Base-by-base conservation (phyloP, 2,329 filamentous ascomycete species). In the Cladosporium sp. region DNA sequence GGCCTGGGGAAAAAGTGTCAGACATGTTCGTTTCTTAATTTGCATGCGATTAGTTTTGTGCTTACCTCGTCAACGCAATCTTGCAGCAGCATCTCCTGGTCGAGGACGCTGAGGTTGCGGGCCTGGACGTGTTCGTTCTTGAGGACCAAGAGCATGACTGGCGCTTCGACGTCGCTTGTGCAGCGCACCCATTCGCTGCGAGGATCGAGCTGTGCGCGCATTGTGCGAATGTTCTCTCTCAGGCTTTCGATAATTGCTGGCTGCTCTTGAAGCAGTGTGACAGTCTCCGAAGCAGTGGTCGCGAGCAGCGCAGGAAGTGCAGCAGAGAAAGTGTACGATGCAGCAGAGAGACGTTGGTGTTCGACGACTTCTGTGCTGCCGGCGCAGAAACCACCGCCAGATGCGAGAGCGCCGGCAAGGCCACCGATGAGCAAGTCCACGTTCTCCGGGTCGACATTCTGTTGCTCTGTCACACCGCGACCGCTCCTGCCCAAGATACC, bases 401-500 rank as follows among this genome's bases (percentile, higher is more conserved):
- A 91, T 69, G 93, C 94, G 36, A 99, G 81, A 15, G 92, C 89
- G 2, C 94, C 93, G 12, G 93, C 87, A 45, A 99, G 84, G 35
- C 91, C 96, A 42, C 95, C 94, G 53, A 97, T 84, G 64, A 99
- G 93, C 91, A 99, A 97, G 77, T 99, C 94, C 50, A 99, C 87
- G 70, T 96, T 89, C 9, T 88, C 85, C 0, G 93, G 86, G 71
- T 97, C 94, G 17, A 99, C 93, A 66, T 97, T 96, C 70, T 97
- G 94, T 5, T 93, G 90, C 77, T 99, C 95, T 0, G 94, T 97
- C 37, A 97, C 80, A 59, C 94, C 94, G 53, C 91, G 87, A 19
- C 94, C 95, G 24, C 91, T 96, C 61, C 91, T 84, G 48, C 94
- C 94, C 4, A 99, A 83, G 17, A 97, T 89, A 60, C 93, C 95